A percentile compares a stretch with the other conserved stretches of the same genome.
These are phyloP conservation scores for Tricholomella constricta DNA, from an alignment of 768 basidiomycete genomes.

Conservation along the genomic window DNA sequence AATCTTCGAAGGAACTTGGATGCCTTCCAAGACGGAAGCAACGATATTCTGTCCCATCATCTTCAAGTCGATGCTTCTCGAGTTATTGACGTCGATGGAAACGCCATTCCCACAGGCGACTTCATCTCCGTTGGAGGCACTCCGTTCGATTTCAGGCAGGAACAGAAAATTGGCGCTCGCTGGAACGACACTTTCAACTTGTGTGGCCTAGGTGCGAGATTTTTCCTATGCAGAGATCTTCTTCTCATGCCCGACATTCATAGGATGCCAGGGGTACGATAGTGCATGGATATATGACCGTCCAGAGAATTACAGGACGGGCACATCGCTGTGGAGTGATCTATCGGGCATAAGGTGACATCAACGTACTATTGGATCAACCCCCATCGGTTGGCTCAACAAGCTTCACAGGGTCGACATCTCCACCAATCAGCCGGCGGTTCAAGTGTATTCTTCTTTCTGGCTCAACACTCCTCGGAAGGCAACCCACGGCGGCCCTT, in stretches of 20 bases:
- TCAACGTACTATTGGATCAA: background rate
- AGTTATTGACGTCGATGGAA: slow-evolving; percentile 38
- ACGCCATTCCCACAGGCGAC: slow-evolving; percentile 37
- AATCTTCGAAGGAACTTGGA: slow-evolving; percentile 46
- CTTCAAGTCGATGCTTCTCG: slow-evolving; percentile 28
- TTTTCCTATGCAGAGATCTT: background rate
- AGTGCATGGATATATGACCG: slow-evolving; percentile 52
- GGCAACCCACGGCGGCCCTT: slow-evolving; percentile 48
- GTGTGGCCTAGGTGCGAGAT: slow-evolving; percentile 27
- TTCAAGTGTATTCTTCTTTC: slow-evolving; percentile 51
- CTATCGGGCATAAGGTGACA: slow-evolving; percentile 49
- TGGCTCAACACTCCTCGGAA: slow-evolving; percentile 51
- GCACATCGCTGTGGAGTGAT: slow-evolving; percentile 47
- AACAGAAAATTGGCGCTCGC: slow-evolving; percentile 30
- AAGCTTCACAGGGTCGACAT: slow-evolving; percentile 44
- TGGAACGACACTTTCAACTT: slow-evolving; percentile 35
- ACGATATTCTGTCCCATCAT: slow-evolving; percentile 36
- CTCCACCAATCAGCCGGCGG: slow-evolving; percentile 50
- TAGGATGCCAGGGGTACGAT: slow-evolving; percentile 52
- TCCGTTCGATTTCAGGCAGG: slow-evolving; percentile 44
- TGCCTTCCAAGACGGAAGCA: slow-evolving; percentile 45
- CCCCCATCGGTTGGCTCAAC: background rate
- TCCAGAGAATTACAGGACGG: slow-evolving; percentile 24
- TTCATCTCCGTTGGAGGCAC: slow-evolving; percentile 27
- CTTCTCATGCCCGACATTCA: background rate